A percentile compares a stretch with the other conserved stretches of the same genome.
Conservation (phyloP, 2,329 filamentous ascomycete genomes). For the Xylariaceae sp. region DNA sequence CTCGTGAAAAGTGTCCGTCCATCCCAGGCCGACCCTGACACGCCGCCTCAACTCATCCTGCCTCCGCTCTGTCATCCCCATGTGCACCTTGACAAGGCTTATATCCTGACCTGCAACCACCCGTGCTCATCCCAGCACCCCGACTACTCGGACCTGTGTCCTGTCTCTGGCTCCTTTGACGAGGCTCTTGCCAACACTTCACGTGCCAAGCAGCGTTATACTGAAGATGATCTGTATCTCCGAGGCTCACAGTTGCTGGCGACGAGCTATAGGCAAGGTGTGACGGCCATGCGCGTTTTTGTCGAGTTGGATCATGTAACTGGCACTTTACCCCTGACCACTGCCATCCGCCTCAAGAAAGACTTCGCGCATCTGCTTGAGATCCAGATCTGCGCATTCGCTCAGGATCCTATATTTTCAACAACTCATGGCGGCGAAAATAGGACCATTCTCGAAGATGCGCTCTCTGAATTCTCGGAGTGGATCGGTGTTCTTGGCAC, state of each 20-base stretch:
- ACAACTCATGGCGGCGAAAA: slow-evolving; percentile 46
- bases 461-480: slow-evolving; percentile 26
- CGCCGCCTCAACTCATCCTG: slow-evolving; percentile 30
- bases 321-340: slow-evolving; percentile 38
- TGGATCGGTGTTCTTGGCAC: slow-evolving; percentile 58
- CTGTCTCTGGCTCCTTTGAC: slow-evolving; percentile 55
- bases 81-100: slow-evolving; percentile 66
- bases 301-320: slow-evolving; percentile 65
- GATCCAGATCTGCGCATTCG: slow-evolving; percentile 65
- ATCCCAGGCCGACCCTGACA: slow-evolving; percentile 12
- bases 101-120: slow-evolving; percentile 43
- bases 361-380: slow-evolving; percentile 49
- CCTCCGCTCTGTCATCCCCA: slow-evolving; percentile 62
- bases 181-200: slow-evolving; percentile 53
- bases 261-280: slow-evolving; percentile 58
- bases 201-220: slow-evolving; percentile 59
- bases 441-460: slow-evolving; percentile 39
- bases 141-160: slow-evolving; percentile 55
- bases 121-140: slow-evolving; percentile 35
- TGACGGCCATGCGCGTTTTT: slow-evolving; percentile 65
- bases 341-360: slow-evolving; percentile 51
- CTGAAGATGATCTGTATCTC: slow-evolving; percentile 54
- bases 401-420: slow-evolving; percentile 63
- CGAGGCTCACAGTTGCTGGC: slow-evolving; percentile 61
- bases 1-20: slow-evolving; percentile 20